Conservation (phyloP, 129 eudicot species). For the Saussurea involucrata region DNA sequence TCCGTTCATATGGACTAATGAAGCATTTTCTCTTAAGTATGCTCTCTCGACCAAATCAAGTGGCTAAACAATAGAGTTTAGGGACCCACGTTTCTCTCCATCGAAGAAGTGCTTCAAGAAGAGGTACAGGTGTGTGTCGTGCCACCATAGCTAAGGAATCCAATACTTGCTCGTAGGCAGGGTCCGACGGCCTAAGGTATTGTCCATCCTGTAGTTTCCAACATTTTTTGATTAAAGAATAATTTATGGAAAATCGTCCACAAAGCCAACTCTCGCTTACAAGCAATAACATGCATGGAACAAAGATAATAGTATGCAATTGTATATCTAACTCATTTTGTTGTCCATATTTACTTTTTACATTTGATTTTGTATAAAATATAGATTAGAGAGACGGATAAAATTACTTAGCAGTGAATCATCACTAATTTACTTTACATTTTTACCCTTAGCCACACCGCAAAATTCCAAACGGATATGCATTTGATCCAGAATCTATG, state of each 20-base stretch:
- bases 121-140: constrained; percentile 96
- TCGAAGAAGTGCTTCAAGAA: constrained; percentile 89
- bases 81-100: constrained; percentile 90
- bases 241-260: constrained; percentile 3
- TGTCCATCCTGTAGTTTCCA: constrained; percentile 84
- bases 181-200: constrained; percentile 97
- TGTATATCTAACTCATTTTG: not conserved
- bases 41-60: constrained; percentile 5
- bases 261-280: not conserved
- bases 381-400: not conserved
- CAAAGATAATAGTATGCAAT: constrained; percentile 5
- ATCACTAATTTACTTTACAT: constrained; percentile 1
- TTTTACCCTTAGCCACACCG: not conserved
- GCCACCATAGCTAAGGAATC: constrained; percentile 99
- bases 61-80: not conserved
- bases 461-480: not conserved
- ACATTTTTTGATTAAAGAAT: not conserved
- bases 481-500: not conserved
- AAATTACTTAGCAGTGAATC: not conserved
- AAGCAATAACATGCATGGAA: constrained; percentile 7
- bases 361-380: not conserved
- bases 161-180: constrained; percentile 95
- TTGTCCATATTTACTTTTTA: not conserved
- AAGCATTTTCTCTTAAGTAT: constrained; percentile 11
- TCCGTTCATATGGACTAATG: constrained; percentile 1